Percentiles rank a stretch among this genome's conserved stretches.
phyloP scores from a whole-genome alignment of 2,329 filamentous ascomycete species.

The Neonectria faginata region DNA sequence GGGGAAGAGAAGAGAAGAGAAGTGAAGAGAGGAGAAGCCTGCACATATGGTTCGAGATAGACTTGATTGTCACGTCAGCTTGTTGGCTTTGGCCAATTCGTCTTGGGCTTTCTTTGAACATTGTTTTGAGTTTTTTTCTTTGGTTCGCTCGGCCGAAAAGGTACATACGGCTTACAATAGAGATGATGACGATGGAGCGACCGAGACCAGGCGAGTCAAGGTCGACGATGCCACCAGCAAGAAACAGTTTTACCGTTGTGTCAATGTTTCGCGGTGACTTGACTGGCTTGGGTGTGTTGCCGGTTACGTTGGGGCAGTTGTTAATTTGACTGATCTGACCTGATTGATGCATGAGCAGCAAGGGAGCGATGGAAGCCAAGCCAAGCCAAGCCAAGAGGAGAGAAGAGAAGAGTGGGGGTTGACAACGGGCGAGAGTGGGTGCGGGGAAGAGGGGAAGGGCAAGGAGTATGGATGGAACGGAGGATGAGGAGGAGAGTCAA shows the following conservation, averaged over 20 bases:
- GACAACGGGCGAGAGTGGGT: background rate
- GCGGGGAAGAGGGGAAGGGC: background rate
- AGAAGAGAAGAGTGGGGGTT: background rate
- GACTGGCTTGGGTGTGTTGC: conserved; percentile 6
- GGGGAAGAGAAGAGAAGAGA: background rate
- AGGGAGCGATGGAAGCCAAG: background rate
- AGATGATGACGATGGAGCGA: conserved; percentile 43
- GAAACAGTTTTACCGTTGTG: conserved; percentile 27
- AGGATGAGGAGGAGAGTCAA: background rate
- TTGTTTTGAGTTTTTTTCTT: conserved; percentile 27
- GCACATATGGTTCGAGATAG: conserved; percentile 40
- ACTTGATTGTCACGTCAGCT: conserved; percentile 37
- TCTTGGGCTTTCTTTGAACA: conserved; percentile 20
- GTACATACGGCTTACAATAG: conserved; percentile 39
- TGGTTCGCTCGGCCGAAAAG: conserved; percentile 20
- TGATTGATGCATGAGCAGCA: conserved; percentile 2
- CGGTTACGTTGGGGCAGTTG: conserved; percentile 13
- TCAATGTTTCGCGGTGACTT: conserved; percentile 29
- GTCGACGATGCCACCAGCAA: conserved; percentile 42
- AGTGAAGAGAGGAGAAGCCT: conserved; percentile 22
- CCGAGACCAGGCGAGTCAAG: conserved; percentile 43
- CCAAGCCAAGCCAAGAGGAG: background rate
- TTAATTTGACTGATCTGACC: background rate
- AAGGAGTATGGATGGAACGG: background rate
- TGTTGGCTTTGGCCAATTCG: conserved; percentile 31